These are phyloP conservation scores for Pseudopithomyces maydicus DNA, from an alignment of 2,329 filamentous ascomycete genomes.

Conservation along the genomic window DNA sequence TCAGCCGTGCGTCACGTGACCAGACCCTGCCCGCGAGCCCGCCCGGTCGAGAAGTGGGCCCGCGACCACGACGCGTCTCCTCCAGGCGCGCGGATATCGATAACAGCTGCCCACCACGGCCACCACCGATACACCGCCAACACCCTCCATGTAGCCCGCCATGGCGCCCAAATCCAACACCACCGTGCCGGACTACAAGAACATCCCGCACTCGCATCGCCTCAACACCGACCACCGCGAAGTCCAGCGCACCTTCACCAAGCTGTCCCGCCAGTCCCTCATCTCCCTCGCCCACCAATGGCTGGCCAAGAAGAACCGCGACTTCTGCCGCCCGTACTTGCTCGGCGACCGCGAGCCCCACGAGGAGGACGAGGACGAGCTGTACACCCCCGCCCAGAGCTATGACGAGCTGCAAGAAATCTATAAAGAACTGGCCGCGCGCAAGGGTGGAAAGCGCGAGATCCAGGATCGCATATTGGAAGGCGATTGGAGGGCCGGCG, in stretches of 20 bases:
- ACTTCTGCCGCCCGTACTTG: slow-evolving; percentile 65
- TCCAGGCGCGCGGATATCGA: slow-evolving; percentile 7
- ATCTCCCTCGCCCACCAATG: slow-evolving; percentile 76
- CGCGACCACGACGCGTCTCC: neutral
- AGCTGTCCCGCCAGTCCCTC: slow-evolving; percentile 73
- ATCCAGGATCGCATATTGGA: slow-evolving; percentile 61
- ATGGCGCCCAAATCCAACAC: slow-evolving; percentile 46
- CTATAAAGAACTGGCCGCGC: slow-evolving; percentile 45
- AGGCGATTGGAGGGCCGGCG: slow-evolving; percentile 61
- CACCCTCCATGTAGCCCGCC: slow-evolving; percentile 33
- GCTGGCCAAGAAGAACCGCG: slow-evolving; percentile 70
- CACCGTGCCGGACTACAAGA: slow-evolving; percentile 72
- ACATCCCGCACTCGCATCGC: slow-evolving; percentile 72
- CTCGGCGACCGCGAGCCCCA: slow-evolving; percentile 47
- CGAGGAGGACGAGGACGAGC: slow-evolving; percentile 65
- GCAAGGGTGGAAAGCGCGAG: slow-evolving; percentile 59
- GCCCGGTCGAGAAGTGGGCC: neutral
- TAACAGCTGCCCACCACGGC: slow-evolving; percentile 10
- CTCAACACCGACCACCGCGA: slow-evolving; percentile 68
- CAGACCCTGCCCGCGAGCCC: neutral
- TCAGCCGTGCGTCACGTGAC: neutral
- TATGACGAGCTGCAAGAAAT: slow-evolving; percentile 67
- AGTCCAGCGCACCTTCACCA: slow-evolving; percentile 69
- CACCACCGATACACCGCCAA: neutral
- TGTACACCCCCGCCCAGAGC: slow-evolving; percentile 71